Evolutionary conservation across 1,139 yeast species (phyloP), one percentile per base, ranked within the genome.

Genomic region (Geotrichum reessii): DNA sequence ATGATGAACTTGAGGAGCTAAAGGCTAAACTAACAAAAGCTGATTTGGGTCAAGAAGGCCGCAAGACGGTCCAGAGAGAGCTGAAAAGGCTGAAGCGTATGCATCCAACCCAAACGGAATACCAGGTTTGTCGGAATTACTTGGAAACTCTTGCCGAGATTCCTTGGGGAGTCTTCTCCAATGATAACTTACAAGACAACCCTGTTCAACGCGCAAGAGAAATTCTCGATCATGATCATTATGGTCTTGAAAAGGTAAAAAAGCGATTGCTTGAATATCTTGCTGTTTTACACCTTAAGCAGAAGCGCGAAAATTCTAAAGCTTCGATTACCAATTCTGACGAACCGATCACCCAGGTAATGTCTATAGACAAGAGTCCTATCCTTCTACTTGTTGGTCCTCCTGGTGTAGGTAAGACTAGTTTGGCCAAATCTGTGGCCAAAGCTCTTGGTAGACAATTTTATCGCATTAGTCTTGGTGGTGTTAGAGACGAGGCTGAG

Each of bases 361-460:
- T 72, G 56, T 74, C 73, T 19, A 73, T 73, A 47, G 76, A 74
- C 47, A 82, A 81, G 67, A 80, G 93, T 7, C 93, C 96, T 28
- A 89, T 90, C 54, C 77, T 92, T 52, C 79, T 90, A 73, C 77
- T 92, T 61, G 91, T 91, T 2, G 97, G 97, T 0, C 97, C 97
- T 9, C 97, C 97, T 0, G 97, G 97, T 52, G 96, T 91, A 7
- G 97, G 97, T 47, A 91, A 91, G 70, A 91, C 97, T 0, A 88
- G 96, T 2, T 77, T 91, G 61, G 97, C 96, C 2, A 85, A 85
- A 69, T 87, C 96, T 0, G 84, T 91, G 57, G 97, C 97, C 1
- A 77, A 80, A n/a, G 82, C 95, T 1, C 74, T 91, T 62, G 87
- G 87, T 3, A 78, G 97, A 58, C 82, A 84, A 64, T 88, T 90